Percentiles rank a stretch among this genome's conserved stretches.
phyloP scores from a whole-genome alignment of 2,329 filamentous ascomycete species.

The Venturia oleaginea region DNA sequence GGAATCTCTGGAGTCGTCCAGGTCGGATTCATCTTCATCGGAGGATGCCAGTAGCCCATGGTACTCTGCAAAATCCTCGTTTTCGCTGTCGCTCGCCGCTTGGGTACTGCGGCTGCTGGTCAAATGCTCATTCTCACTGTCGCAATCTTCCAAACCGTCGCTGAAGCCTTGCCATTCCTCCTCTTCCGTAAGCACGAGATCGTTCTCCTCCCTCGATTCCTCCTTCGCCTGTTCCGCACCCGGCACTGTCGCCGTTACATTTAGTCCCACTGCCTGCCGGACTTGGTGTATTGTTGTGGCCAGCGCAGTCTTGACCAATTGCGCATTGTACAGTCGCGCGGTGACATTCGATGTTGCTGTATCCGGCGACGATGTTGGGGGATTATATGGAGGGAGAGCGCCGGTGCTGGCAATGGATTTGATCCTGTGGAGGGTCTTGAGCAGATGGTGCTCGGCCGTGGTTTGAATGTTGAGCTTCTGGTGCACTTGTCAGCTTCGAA shows the following conservation, averaged over 20 bases:
- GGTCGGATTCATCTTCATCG: background rate
- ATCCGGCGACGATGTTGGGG: background rate
- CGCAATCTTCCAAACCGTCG: background rate
- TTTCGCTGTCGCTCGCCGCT: background rate
- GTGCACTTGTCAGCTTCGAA: background rate
- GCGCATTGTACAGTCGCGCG: conserved; percentile 11
- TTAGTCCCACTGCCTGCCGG: background rate
- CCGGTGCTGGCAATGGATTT: conserved; percentile 33
- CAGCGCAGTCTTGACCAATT: background rate
- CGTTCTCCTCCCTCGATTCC: background rate
- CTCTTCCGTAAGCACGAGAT: background rate
- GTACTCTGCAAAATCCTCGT: background rate
- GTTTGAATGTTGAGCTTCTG: conserved; percentile 42
- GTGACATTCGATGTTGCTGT: conserved; percentile 5
- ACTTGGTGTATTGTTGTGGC: background rate
- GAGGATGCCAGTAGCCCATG: background rate
- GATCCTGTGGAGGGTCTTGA: conserved; percentile 47
- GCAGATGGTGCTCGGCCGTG: conserved; percentile 45
- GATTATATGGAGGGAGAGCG: background rate
- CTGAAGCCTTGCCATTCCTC: conserved; percentile 1
- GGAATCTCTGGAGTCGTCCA: background rate
- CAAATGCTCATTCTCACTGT: conserved; percentile 25
- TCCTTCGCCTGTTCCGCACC: background rate
- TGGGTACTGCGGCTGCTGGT: conserved; percentile 18
- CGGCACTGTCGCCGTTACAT: background rate